Conservation (phyloP, 2,329 filamentous ascomycete species). For the Arthroderma sp. region DNA sequence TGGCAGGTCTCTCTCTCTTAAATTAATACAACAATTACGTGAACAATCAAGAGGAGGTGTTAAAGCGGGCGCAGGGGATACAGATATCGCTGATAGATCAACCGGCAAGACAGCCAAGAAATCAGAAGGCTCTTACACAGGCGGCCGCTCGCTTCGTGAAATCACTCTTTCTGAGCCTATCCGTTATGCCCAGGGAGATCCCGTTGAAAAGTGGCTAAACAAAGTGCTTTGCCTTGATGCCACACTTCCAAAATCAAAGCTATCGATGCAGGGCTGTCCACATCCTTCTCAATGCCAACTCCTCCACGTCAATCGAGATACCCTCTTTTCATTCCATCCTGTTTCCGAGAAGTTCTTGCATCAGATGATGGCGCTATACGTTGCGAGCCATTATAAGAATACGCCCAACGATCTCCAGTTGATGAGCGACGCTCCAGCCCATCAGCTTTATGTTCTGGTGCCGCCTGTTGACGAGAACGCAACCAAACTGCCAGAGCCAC, state of each 20-base stretch:
- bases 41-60: conserved; percentile 67
- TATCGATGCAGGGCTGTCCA: conserved; percentile 64
- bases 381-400: conserved; percentile 97
- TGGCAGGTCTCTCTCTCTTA: conserved; percentile 82
- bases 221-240: conserved; percentile 86
- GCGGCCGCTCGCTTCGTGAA: conserved; percentile 72
- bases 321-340: conserved; percentile 93
- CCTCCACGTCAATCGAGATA: conserved; percentile 89
- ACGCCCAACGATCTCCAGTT: conserved; percentile 95
- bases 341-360: conserved; percentile 95
- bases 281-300: conserved; percentile 87
- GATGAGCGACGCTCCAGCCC: conserved; percentile 93
- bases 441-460: conserved; percentile 89
- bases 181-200: conserved; percentile 78
- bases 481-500: conserved; percentile 72
- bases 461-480: conserved; percentile 68
- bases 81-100: conserved; percentile 60
- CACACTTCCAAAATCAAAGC: conserved; percentile 65
- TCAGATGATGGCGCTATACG: conserved; percentile 95
- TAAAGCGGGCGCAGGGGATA: conserved; percentile 41
- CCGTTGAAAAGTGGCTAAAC: conserved; percentile 94
- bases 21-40: conserved; percentile 90
- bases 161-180: conserved; percentile 91
- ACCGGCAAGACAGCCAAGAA: conserved; percentile 61
- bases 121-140: conserved; percentile 43